phyloP scores from a whole-genome alignment of 1,139 yeast genomes.

The Taphrina flavorubra region DNA sequence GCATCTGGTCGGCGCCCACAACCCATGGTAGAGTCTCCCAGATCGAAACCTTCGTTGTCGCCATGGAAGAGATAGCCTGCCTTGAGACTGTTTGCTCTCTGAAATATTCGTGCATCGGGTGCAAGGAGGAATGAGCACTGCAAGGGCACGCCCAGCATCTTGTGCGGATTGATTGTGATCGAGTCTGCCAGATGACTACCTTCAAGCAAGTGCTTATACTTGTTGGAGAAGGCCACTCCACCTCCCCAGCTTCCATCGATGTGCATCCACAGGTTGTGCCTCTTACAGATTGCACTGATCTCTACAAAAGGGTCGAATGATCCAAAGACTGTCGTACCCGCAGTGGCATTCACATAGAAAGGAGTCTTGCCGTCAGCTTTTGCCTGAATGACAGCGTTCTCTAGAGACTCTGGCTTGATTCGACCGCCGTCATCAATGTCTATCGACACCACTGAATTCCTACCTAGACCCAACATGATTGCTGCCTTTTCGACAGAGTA shows the following conservation, averaged over 20 bases:
- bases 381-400: conserved; percentile 57
- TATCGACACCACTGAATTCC: conserved; percentile 67
- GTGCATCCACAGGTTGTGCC: conserved; percentile 72
- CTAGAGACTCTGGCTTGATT: conserved; percentile 61
- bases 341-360: conserved; percentile 77
- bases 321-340: conserved; percentile 89
- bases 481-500: conserved; percentile 86
- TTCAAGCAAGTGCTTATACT: conserved; percentile 57
- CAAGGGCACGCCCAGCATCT: conserved; percentile 87
- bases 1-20: conserved; percentile 89
- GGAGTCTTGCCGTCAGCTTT: conserved; percentile 67
- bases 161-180: conserved; percentile 85
- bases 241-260: conserved; percentile 95
- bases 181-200: conserved; percentile 76
- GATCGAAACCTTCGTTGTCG: conserved; percentile 61
- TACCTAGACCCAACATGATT: conserved; percentile 74
- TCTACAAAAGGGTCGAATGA: conserved; percentile 73
- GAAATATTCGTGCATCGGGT: conserved; percentile 71
- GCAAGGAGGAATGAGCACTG: conserved; percentile 73
- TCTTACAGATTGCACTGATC: conserved; percentile 62
- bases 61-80: conserved; percentile 87
- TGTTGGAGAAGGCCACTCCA: conserved; percentile 69
- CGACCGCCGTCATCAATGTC: conserved; percentile 63
- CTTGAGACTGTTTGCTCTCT: conserved; percentile 71
- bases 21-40: conserved; percentile 92